Evolutionary conservation across 495 filamentous ascomycete species (phyloP), one percentile per base, ranked within the genome.

Genomic region (Pseudotulostoma volvatum): DNA sequence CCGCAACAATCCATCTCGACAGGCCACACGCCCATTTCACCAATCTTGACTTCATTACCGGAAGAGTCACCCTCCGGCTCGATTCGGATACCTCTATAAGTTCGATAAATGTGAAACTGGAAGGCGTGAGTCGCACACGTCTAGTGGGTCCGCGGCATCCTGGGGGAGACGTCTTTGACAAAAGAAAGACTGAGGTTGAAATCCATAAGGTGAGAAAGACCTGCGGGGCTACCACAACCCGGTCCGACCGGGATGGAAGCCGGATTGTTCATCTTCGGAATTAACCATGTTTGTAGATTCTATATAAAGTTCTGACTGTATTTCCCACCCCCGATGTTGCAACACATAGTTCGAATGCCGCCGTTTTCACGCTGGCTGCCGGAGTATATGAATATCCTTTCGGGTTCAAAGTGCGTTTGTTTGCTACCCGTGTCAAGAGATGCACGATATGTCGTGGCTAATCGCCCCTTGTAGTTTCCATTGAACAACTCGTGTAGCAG

Each of bases 301-400:
- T 84, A 23, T 84, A 84, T 53, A 71, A 73, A 46, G 66, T 73
- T 14, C 56, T 67, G 20, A 67, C 66, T 1, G 73, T 83, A 35
- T 84, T 79, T 42, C 79, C 79, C 0, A 66, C 68, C 0, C 50
- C 64, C 7, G 66, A 67, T 13, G 53, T 77, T 21, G 61, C 69
- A 38, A 61, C 61, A 41, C 49, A 56, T 37, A 49, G 66, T 21
- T 44, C 56, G 37, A 52, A 57, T 2, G 57, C 59, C 32, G 53
- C 62, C 1, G 63, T 69, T 5, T 79, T 73, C 47, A 76, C 79
- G 0, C 64, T 96, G 41, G 70, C 74, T 25, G 56, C 82, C 0
- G 90, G 90, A 31, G 67, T 71, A 44, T 82, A 94, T 60, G 76
- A 85, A 50, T 96, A 90, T 56, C 81, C 83, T 1, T 97, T 97